phyloP scores from a whole-genome alignment of 371 early-diverging fungal genomes.

The Encephalitozoon hellem region DNA sequence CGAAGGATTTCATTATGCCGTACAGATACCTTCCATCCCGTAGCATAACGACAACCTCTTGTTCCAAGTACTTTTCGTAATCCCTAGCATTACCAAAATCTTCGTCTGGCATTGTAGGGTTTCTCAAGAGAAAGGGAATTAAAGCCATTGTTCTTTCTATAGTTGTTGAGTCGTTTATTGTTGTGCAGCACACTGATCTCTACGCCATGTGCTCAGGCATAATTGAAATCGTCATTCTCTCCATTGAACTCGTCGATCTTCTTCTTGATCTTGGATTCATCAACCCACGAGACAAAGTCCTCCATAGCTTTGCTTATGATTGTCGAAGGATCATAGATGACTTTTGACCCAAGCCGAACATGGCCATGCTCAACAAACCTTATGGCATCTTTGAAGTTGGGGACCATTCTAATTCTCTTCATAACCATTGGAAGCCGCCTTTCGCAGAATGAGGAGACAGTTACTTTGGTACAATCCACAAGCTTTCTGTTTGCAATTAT shows the following conservation, averaged over 20 bases:
- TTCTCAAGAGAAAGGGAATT: background rate
- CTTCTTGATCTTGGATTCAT: conserved; percentile 86
- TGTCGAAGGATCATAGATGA: conserved; percentile 38
- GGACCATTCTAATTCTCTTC: conserved; percentile 85
- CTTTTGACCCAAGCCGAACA: conserved; percentile 68
- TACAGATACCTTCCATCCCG: conserved; percentile 47
- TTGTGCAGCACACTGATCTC: too few species aligned
- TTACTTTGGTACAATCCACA: conserved; percentile 74
- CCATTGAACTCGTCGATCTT: conserved; percentile 75
- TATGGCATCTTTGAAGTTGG: conserved; percentile 80
- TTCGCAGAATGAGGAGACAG: conserved; percentile 73
- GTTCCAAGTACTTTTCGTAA: conserved; percentile 57
- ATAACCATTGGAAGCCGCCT: conserved; percentile 83
- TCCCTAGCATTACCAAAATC: conserved; percentile 17
- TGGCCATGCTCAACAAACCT: conserved; percentile 89
- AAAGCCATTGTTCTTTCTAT: background rate
- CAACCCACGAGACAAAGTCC: conserved; percentile 95
- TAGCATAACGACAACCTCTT: conserved; percentile 49
- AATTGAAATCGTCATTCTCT: conserved; percentile 45
- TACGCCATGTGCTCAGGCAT: background rate
- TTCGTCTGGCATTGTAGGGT: background rate
- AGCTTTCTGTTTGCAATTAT: conserved; percentile 74
- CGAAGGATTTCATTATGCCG: conserved; percentile 60
- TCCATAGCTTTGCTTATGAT: conserved; percentile 71
- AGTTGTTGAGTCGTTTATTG: background rate